Evolutionary conservation across 2,329 filamentous ascomycete species (phyloP), one percentile per base, ranked within the genome.

Genomic region (Ophiobolus disseminans): DNA sequence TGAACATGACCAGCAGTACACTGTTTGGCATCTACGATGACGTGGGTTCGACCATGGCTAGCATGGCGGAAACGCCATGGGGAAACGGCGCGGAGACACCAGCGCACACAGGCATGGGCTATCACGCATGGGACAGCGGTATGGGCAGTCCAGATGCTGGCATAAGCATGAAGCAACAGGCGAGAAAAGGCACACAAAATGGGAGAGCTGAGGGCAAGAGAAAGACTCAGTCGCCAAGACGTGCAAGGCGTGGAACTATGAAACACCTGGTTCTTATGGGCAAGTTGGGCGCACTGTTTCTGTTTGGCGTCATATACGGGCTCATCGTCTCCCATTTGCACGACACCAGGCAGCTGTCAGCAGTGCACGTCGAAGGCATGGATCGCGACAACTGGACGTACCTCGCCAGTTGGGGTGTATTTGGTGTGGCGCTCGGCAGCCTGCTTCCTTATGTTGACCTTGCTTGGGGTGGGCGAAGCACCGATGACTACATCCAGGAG

Each of bases 1-100:
- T 91, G 66, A 96, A 97, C 69, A 81, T 99, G 51, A 96, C 91
- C 3, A 87, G 89, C 8, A 92, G 91, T 2, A 96, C 94, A 0
- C 82, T 99, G 4, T 89, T 88, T 60, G 93, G 94, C 45, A 99
- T 99, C 65, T 99, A 96, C 78, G 86, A 69, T 38, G 69, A 69
- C 43, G 60, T 62, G n/a, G 62, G 58, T 32, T 50, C 50, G 10
- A 59, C 54, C 42, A 62, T 63, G 8, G 51, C 60, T 32, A 84
- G 85, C 57, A 85, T 86, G 53, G 73, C 80, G 3, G 78, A 81
- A 45, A 91, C 88, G 9, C 90, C 90, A 2, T 94, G 88, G 87
- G 90, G 88, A 19, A 89, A 86, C 0, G 90, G 90, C 26, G 83
- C 88, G 23, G 84, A 89, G 67, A 90, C 88, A 0, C 89, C 89